Evolutionary conservation across 2,329 filamentous ascomycete genomes (phyloP).

Genomic region (Alternaria burnsii): DNA sequence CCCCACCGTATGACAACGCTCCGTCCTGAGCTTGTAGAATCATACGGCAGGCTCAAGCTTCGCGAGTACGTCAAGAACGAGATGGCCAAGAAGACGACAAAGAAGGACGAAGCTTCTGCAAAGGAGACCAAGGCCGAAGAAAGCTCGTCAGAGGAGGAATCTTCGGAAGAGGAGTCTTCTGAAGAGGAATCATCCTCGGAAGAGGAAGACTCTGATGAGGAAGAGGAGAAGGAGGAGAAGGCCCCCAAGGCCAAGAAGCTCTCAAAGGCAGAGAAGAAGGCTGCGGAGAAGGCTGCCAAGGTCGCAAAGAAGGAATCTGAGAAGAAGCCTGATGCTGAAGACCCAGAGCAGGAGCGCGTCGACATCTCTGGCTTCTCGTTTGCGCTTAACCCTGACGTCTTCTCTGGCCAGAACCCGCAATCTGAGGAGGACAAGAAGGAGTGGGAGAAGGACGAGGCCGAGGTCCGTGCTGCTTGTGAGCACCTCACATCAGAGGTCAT

Average conservation of each 20-base stretch:
- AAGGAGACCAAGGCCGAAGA: slow-evolving; percentile 50
- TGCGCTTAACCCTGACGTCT: slow-evolving; percentile 91
- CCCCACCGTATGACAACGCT: slow-evolving; percentile 97
- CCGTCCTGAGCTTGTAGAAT: slow-evolving; percentile 87
- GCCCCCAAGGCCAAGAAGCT: slow-evolving; percentile 30
- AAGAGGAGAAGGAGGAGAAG: slow-evolving; percentile 70
- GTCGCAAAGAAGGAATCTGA: slow-evolving; percentile 26
- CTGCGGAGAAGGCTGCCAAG: slow-evolving; percentile 25
- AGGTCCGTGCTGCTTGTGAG: slow-evolving; percentile 83
- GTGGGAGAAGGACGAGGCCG: slow-evolving; percentile 82
- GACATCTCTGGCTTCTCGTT: slow-evolving; percentile 89
- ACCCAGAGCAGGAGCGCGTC: slow-evolving; percentile 69
- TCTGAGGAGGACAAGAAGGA: slow-evolving; percentile 89
- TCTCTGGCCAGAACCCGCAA: slow-evolving; percentile 89
- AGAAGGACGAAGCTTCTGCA: slow-evolving; percentile 50
- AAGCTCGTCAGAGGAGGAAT: slow-evolving; percentile 36
- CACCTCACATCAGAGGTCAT: slow-evolving; percentile 81
- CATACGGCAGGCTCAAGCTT: slow-evolving; percentile 84
- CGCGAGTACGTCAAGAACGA: slow-evolving; percentile 87
- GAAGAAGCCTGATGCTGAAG: slow-evolving; percentile 35
- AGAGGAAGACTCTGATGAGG: slow-evolving; percentile 73
- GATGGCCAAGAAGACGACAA: slow-evolving; percentile 58
- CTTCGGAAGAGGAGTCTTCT: slow-evolving; percentile 32
- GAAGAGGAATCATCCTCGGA: slow-evolving; percentile 41
- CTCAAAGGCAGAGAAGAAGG: slow-evolving; percentile 30